These are phyloP conservation scores for Cyphellophora europaea DNA, from an alignment of 2,329 filamentous ascomycete genomes.

Conservation along the genomic window DNA sequence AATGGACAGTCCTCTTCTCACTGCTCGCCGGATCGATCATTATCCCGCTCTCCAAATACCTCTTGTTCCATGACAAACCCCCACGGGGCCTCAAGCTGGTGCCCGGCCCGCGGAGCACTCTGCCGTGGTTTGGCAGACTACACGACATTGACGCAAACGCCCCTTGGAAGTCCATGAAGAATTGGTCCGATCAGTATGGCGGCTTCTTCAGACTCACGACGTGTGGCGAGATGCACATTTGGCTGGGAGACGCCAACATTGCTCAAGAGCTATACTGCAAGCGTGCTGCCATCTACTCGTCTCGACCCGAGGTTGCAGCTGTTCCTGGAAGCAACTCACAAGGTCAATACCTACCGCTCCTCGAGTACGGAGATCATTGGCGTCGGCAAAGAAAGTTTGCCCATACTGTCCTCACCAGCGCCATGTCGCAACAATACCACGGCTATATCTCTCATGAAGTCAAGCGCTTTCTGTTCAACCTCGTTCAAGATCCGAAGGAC, in stretches of 20 bases:
- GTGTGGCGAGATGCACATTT: slow-evolving; percentile 13
- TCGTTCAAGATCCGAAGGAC: slow-evolving; percentile 9
- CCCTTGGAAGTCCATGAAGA: slow-evolving; percentile 12
- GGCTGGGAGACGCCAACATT: slow-evolving; percentile 9
- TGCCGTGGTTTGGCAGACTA: slow-evolving; percentile 11
- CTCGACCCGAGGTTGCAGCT: slow-evolving; percentile 8
- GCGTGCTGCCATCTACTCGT: slow-evolving; percentile 11
- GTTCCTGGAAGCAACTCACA: slow-evolving; percentile 8
- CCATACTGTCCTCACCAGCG: slow-evolving; percentile 7
- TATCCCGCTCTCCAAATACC: slow-evolving; percentile 28
- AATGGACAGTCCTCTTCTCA: slow-evolving; percentile 1
- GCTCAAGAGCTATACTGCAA: slow-evolving; percentile 12
- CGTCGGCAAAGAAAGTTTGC: slow-evolving; percentile 11
- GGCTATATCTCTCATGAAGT: slow-evolving; percentile 7
- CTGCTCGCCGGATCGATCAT: slow-evolving; percentile 1
- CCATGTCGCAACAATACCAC: slow-evolving; percentile 9
- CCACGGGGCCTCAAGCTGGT: slow-evolving; percentile 8
- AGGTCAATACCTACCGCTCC: slow-evolving; percentile 9
- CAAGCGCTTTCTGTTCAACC: slow-evolving; percentile 9
- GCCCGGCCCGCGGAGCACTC: slow-evolving; percentile 6
- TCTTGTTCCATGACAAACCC: slow-evolving; percentile 8
- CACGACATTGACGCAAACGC: slow-evolving; percentile 9
- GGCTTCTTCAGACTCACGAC: slow-evolving; percentile 10
- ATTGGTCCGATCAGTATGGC: slow-evolving; percentile 11
- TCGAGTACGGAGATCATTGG: slow-evolving; percentile 12